A percentile compares a stretch with the other conserved stretches of the same genome.
phyloP scores from a whole-genome alignment of 805 yeast species.

The Candida anglica region DNA sequence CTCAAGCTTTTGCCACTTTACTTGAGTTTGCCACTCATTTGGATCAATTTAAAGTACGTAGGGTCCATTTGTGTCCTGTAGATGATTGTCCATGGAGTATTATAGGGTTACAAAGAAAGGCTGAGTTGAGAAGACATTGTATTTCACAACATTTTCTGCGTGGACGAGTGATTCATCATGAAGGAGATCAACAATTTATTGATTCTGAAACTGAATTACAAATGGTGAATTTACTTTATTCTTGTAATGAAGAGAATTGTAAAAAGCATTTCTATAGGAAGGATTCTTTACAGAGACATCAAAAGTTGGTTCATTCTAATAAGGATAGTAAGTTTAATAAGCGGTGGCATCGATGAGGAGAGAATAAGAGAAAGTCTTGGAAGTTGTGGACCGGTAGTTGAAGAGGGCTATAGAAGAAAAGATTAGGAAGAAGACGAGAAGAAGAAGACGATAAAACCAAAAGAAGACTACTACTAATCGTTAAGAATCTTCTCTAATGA shows the following conservation, averaged over 20 bases:
- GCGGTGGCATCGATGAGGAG: neutral
- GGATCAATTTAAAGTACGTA: conserved; percentile 12
- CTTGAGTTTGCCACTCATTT: conserved; percentile 16
- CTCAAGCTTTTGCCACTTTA: conserved; percentile 5
- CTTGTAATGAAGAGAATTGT: conserved; percentile 28
- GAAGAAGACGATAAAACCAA: no score
- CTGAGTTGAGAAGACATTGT: conserved; percentile 23
- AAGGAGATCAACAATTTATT: conserved; percentile 2
- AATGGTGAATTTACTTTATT: conserved; percentile 11
- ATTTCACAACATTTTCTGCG: conserved; percentile 6
- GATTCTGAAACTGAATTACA: conserved; percentile 1
- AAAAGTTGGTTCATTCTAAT: conserved; percentile 45
- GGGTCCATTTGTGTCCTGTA: conserved; percentile 22
- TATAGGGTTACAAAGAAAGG: conserved; percentile 26
- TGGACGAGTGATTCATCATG: conserved; percentile 4
- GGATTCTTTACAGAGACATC: conserved; percentile 53
- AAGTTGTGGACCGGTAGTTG: no score
- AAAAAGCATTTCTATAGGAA: conserved; percentile 46
- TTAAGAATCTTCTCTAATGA: no score
- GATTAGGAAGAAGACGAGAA: no score
- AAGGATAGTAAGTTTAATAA: conserved; percentile 3
- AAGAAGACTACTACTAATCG: no score
- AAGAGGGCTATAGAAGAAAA: no score
- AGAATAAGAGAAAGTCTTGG: neutral
- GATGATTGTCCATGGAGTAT: conserved; percentile 24